phyloP scores from a whole-genome alignment of 1,284 basidiomycete genomes.

The Ceratobasidium sp. region DNA sequence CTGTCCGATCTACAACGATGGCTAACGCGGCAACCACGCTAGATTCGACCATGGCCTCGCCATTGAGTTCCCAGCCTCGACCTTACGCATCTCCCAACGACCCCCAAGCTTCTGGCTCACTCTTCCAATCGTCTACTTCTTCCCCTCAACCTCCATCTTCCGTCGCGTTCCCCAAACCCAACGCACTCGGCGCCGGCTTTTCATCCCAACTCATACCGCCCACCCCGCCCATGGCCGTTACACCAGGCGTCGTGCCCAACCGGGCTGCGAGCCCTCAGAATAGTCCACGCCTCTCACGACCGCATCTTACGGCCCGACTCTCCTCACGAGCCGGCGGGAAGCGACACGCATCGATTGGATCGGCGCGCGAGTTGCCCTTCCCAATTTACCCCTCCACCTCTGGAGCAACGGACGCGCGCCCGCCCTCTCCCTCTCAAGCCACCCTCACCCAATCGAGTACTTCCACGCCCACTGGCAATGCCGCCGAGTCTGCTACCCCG shows the following conservation, averaged over 20 bases:
- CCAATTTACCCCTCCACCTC: background rate
- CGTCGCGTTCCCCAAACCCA: background rate
- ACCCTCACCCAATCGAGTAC: no score
- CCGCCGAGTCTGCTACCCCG: background rate
- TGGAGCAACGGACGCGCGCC: background rate
- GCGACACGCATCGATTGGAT: conserved; percentile 35
- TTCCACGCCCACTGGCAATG: no score
- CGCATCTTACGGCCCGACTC: conserved; percentile 30
- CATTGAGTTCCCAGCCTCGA: background rate
- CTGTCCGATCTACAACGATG: background rate
- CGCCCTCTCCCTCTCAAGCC: background rate
- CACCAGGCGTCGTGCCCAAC: background rate
- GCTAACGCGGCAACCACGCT: background rate
- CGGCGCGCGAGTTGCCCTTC: conserved; percentile 30
- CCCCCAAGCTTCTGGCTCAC: background rate
- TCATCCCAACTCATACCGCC: conserved; percentile 23
- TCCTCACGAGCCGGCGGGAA: conserved; percentile 33
- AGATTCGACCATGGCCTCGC: conserved; percentile 12
- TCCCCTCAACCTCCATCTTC: conserved; percentile 10
- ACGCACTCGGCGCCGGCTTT: background rate
- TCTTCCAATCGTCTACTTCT: conserved; percentile 4
- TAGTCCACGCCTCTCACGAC: conserved; percentile 16
- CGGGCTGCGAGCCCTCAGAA: background rate
- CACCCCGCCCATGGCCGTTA: conserved; percentile 17
- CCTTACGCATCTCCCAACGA: background rate